Base-by-base conservation (phyloP, 163 green algal species). In the Scenedesmus sp. region DNA sequence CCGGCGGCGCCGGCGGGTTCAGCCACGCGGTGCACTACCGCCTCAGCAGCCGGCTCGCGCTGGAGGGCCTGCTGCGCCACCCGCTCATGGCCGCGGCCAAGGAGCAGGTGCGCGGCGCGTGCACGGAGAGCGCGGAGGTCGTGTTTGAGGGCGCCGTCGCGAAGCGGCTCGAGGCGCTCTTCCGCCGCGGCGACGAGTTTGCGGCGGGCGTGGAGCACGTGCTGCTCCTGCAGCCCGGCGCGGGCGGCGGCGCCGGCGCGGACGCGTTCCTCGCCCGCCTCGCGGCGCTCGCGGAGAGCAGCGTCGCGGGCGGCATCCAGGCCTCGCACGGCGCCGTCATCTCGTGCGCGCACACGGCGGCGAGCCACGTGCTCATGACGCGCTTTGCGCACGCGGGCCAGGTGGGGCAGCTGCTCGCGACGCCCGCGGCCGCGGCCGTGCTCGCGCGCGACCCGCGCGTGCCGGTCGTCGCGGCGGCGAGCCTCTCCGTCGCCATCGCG, bases 91-190 rank as follows among this genome's bases (percentile, higher is more conserved):
- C 63, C 15, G 26, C 28, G 17, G 22, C 60, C 10, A 42, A 63
- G 45, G 45, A 72, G 2, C 58, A 34, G 4, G 39, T 80, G 57
- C 42, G 33, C 28, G 4, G 39, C 22, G 5, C 24, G 9, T 80
- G 81, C 50, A 51, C 60, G 75, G 56, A 53, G 44, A 22, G 57
- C 77, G 69, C 75, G 29, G 65, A 66, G 22, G 15, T 73, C 15
- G 77, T 67, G 31, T 82, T 82, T 65, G 63, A 81, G 31, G 75
- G 63, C 3, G 13, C 64, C 28, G 77, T 87, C 10, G 56, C 82
- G 1, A 82, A 80, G 24, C 70, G 75, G 33, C 77, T 87, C 42
- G 82, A 87, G 64, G 70, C 77, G n/a, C 60, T 87, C 15, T 87
- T 87, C 33, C 56, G 77, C 31, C 77, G 82, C 2, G 82, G 82